Conservation (phyloP, 2,329 filamentous ascomycete species). For the Aspergillus luchuensis region DNA sequence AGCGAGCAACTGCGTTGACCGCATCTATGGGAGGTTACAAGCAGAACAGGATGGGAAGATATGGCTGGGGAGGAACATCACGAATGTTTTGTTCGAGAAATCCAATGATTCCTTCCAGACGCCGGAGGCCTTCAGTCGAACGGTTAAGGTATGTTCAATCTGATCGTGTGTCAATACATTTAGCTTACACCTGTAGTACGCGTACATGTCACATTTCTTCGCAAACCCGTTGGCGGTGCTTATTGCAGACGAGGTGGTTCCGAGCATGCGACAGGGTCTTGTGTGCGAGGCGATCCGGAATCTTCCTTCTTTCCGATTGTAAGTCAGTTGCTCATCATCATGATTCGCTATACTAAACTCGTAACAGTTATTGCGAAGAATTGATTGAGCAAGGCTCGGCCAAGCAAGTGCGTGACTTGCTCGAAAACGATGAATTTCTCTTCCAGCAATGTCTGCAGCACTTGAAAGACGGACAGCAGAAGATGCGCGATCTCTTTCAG, state of each 20-base stretch:
- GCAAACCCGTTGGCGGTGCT: constrained; percentile 60
- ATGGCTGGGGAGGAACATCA: constrained; percentile 58
- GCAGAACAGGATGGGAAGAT: constrained; percentile 39
- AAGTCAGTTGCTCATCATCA: constrained; percentile 11
- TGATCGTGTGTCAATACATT: not conserved
- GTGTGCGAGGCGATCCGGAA: constrained; percentile 60
- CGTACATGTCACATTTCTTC: constrained; percentile 66
- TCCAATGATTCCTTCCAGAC: constrained; percentile 64
- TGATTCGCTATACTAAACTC: constrained; percentile 18
- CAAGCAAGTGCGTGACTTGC: constrained; percentile 45
- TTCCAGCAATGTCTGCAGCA: constrained; percentile 44
- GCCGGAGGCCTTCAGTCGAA: constrained; percentile 56
- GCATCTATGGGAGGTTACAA: constrained; percentile 45
- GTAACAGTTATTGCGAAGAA: constrained; percentile 43
- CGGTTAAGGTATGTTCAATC: constrained; percentile 48
- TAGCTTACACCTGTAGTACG: constrained; percentile 50
- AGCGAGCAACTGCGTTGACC: constrained; percentile 50
- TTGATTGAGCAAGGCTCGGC: constrained; percentile 41
- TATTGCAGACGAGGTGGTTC: constrained; percentile 34
- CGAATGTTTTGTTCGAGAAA: constrained; percentile 55
- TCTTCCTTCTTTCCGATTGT: constrained; percentile 58
- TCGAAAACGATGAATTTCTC: constrained; percentile 54
- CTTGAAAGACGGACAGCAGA: constrained; percentile 43
- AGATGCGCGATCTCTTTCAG: constrained; percentile 42
- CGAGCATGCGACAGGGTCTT: constrained; percentile 38